Conservation (phyloP, 441 rosid genomes). For the Brassica balearica region DNA sequence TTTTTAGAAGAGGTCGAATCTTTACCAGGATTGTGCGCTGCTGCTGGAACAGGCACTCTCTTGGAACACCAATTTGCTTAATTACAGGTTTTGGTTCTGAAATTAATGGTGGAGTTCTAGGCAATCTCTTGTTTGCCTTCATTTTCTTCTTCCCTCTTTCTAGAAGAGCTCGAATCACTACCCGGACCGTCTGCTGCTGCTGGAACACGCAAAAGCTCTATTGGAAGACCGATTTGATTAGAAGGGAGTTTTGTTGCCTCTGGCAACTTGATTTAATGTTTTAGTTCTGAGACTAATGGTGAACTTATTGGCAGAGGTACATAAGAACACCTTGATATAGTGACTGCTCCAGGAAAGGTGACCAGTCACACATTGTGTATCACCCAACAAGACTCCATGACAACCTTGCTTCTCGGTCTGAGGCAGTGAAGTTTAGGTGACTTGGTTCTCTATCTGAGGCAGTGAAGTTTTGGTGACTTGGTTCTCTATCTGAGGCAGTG, state of each 20-base stretch:
- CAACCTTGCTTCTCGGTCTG: conserved; percentile 10
- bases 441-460: not conserved
- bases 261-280: conserved; percentile 26
- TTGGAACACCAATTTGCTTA: conserved; percentile 29
- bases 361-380: conserved; percentile 9
- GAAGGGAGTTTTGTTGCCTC: conserved; percentile 17
- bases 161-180: conserved; percentile 31
- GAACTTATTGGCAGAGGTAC: not conserved
- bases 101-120: not conserved
- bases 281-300: not conserved
- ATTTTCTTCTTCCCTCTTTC: conserved; percentile 16
- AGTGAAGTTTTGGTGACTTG: not conserved
- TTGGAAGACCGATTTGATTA: conserved; percentile 30
- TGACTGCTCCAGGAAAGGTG: not conserved
- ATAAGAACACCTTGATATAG: not conserved
- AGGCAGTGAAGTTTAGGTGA: not conserved
- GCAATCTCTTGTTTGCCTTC: conserved; percentile 43
- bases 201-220: conserved; percentile 36
- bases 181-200: conserved; percentile 10
- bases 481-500: not conserved
- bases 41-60: conserved; percentile 30
- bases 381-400: conserved; percentile 4
- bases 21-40: conserved; percentile 10
- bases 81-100: conserved; percentile 26
- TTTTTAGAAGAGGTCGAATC: conserved; percentile 28